phyloP scores from a whole-genome alignment of 306 rosid species.

The Castanopsis chinensis region DNA sequence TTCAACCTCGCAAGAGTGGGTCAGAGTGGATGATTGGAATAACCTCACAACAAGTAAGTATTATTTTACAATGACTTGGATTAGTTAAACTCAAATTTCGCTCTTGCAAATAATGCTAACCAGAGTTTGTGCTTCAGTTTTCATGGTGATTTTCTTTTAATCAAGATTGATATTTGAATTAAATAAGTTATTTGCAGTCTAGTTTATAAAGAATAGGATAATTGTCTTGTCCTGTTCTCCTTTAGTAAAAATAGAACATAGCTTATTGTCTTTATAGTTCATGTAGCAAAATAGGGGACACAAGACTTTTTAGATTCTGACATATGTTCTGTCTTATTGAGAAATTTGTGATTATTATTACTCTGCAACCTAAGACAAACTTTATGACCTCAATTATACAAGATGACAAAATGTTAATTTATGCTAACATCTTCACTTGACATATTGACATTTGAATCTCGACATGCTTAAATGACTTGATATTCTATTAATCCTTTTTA shows the following conservation, averaged over 20 bases:
- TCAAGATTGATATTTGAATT: not conserved
- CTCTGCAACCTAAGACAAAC: not conserved
- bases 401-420: not conserved
- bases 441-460: not conserved
- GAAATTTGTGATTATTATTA: not conserved
- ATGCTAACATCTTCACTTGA: not conserved
- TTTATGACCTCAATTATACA: not conserved
- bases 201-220: not conserved
- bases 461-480: not conserved
- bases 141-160: not conserved
- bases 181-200: not conserved
- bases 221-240: too few species aligned
- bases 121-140: not conserved
- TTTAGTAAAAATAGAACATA: too few species aligned
- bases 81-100: slow-evolving; percentile 1
- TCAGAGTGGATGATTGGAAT: slow-evolving; percentile 81
- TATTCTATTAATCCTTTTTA: not conserved
- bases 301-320: not conserved
- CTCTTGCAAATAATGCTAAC: not conserved
- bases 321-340: not conserved
- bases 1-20: slow-evolving; percentile 51
- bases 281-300: too few species aligned
- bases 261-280: too few species aligned
- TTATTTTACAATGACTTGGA: slow-evolving; percentile 9
- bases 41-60: slow-evolving; percentile 59